These are phyloP conservation scores for Cladosporium sp. DNA, from an alignment of 2,329 filamentous ascomycete genomes.

Conservation along the genomic window DNA sequence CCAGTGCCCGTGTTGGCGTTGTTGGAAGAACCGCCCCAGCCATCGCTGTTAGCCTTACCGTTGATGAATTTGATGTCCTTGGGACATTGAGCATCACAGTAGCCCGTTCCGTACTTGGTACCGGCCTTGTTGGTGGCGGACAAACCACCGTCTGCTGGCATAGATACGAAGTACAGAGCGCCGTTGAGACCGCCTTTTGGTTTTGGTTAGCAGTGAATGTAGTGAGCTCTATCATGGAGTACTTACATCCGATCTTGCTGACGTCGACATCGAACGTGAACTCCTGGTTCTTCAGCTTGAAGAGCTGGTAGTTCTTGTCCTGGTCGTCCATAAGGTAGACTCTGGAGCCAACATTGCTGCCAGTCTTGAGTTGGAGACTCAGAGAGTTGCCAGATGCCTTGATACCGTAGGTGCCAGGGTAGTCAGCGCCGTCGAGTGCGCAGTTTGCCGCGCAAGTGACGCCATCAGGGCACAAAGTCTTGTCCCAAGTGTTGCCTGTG, in stretches of 20 bases:
- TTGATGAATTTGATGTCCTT: slow-evolving; percentile 37
- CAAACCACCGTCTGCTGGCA: slow-evolving; percentile 63
- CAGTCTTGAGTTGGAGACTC: slow-evolving; percentile 47
- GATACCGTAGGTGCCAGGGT: slow-evolving; percentile 57
- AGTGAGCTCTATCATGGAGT: too few species aligned
- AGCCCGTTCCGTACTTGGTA: slow-evolving; percentile 61
- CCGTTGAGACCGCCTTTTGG: slow-evolving; percentile 67
- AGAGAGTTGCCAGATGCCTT: slow-evolving; percentile 51
- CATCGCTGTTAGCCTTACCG: slow-evolving; percentile 48
- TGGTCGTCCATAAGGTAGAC: slow-evolving; percentile 63
- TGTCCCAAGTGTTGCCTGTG: slow-evolving; percentile 47
- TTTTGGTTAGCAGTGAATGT: slow-evolving; percentile 35
- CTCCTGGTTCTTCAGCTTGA: slow-evolving; percentile 66
- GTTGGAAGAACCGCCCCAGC: slow-evolving; percentile 28
- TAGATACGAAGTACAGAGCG: slow-evolving; percentile 66
- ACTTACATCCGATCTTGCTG: slow-evolving; percentile 15
- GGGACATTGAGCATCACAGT: slow-evolving; percentile 54
- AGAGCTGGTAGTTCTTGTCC: slow-evolving; percentile 63
- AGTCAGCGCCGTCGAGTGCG: slow-evolving; percentile 58
- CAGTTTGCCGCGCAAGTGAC: slow-evolving; percentile 55
- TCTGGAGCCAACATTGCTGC: slow-evolving; percentile 45
- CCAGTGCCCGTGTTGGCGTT: slow-evolving; percentile 34
- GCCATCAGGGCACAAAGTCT: slow-evolving; percentile 42
- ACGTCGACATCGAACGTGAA: slow-evolving; percentile 74
- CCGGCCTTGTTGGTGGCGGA: slow-evolving; percentile 49